These are phyloP conservation scores for Dentipellis fragilis DNA, from an alignment of 768 basidiomycete genomes.

Conservation along the genomic window DNA sequence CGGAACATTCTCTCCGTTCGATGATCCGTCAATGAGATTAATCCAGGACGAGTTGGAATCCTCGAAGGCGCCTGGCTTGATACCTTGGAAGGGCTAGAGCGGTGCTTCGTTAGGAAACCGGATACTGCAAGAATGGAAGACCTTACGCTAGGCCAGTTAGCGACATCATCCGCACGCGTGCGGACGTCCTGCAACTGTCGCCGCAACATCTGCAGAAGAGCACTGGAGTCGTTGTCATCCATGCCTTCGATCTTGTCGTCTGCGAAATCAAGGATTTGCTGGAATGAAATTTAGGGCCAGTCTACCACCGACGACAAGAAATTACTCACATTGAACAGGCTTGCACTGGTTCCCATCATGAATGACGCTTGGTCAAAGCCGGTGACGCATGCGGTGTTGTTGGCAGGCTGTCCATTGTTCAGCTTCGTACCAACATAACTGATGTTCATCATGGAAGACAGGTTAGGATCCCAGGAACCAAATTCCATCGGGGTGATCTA, in stretches of 20 bases:
- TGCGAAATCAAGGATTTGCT: constrained; percentile 43
- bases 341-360: constrained; percentile 66
- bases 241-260: constrained; percentile 32
- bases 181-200: constrained; percentile 39
- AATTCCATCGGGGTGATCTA: constrained; percentile 55
- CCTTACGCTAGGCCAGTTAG: constrained; percentile 54
- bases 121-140: constrained; percentile 3
- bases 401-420: constrained; percentile 42
- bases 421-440: constrained; percentile 58
- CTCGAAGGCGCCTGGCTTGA: constrained; percentile 38
- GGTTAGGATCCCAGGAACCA: constrained; percentile 62
- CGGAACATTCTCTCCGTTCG: constrained; percentile 63
- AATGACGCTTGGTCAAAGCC: constrained; percentile 71
- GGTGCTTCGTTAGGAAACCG: background rate
- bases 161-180: constrained; percentile 48
- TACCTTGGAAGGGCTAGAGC: constrained; percentile 36
- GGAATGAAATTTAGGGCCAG: background rate
- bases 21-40: constrained; percentile 61
- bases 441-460: constrained; percentile 59
- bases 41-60: constrained; percentile 45
- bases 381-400: constrained; percentile 51
- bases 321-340: constrained; percentile 47
- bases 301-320: background rate
- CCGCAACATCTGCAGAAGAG: constrained; percentile 38
- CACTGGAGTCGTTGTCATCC: constrained; percentile 24